A percentile compares a stretch with the other conserved stretches of the same genome.
phyloP scores from a whole-genome alignment of 129 eudicot genomes.

The Flaveria sonorensis region DNA sequence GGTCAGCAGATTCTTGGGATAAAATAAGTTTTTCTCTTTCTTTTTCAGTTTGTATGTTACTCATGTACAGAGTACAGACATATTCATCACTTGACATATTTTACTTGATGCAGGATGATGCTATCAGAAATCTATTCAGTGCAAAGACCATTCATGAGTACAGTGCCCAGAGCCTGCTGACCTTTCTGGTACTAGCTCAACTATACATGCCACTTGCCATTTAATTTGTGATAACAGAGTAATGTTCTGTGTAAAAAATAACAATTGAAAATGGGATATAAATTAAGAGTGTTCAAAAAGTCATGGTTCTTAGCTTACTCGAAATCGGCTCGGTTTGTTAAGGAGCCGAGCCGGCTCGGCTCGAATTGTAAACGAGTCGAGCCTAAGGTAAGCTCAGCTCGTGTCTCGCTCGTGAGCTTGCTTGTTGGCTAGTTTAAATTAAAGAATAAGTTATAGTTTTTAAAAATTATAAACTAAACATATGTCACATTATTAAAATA shows the following conservation, averaged over 20 bases:
- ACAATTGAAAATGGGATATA: neutral
- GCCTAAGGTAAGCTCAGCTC: too few species aligned
- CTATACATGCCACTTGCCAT: constrained; percentile 9
- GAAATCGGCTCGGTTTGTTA: too few species aligned
- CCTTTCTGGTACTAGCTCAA: constrained; percentile 70
- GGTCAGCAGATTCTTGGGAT: constrained; percentile 44
- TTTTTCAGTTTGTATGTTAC: constrained; percentile 9
- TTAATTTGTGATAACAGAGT: neutral
- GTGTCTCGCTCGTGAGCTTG: too few species aligned
- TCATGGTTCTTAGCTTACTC: too few species aligned
- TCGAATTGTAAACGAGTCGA: too few species aligned
- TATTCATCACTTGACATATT: constrained; percentile 1
- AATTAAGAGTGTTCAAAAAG: constrained; percentile 1
- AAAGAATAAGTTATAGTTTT: too few species aligned
- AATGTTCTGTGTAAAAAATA: constrained; percentile 6
- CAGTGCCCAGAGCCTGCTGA: constrained; percentile 90
- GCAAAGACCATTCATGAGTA: constrained; percentile 94
- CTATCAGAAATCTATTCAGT: constrained; percentile 93
- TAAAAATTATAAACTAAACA: too few species aligned
- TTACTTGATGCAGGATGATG: constrained; percentile 79
- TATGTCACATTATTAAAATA: too few species aligned
- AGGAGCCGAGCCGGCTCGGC: too few species aligned
- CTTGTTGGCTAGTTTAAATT: too few species aligned
- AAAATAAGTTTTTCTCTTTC: neutral
- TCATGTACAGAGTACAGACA: constrained; percentile 11